Evolutionary conservation across 345 rosid genomes (phyloP).

Genomic region (Odontarrhena argentea): DNA sequence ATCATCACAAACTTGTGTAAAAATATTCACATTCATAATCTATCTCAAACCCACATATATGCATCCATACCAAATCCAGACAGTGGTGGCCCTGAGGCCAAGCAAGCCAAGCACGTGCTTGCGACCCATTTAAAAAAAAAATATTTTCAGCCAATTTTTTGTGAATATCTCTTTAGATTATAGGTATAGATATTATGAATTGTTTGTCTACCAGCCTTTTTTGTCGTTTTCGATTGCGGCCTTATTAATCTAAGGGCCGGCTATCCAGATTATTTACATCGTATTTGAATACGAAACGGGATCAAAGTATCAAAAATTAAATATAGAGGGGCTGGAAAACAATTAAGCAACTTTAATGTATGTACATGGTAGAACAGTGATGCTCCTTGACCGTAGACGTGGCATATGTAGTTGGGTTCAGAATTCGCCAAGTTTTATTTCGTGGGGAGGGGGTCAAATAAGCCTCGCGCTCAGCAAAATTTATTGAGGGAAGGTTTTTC

Average conservation of each 20-base stretch:
- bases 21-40: not conserved
- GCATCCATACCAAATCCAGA: not conserved
- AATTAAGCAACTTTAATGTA: not conserved
- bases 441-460: conserved; percentile 27
- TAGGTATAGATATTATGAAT: too few relatives aligned
- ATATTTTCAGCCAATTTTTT: too few relatives aligned
- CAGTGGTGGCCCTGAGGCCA: too few relatives aligned
- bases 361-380: not conserved
- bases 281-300: not conserved
- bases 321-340: not conserved
- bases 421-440: not conserved
- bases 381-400: conserved; percentile 10
- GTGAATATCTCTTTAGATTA: too few relatives aligned
- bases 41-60: too few relatives aligned
- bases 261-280: too few relatives aligned
- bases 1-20: not conserved
- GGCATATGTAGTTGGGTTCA: not conserved
- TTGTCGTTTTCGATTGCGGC: too few relatives aligned
- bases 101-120: too few relatives aligned
- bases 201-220: too few relatives aligned
- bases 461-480: not conserved
- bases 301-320: not conserved
- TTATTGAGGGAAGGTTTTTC: too few relatives aligned
- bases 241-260: too few relatives aligned
- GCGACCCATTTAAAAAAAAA: too few relatives aligned